These are phyloP conservation scores for Kwoniella bestiolae DNA, from an alignment of 768 basidiomycete genomes.

Conservation along the genomic window DNA sequence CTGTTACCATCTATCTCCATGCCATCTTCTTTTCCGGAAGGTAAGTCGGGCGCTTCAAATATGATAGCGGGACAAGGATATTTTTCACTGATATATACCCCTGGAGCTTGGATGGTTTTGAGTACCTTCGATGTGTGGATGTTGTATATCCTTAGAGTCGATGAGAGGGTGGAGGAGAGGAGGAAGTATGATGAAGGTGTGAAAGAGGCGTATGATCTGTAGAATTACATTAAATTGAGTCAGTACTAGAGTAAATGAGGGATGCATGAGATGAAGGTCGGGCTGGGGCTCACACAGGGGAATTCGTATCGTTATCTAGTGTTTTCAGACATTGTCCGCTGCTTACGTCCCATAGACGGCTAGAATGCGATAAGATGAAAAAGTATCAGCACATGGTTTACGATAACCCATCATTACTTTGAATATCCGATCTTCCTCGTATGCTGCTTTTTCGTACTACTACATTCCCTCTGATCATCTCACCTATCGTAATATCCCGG, in stretches of 20 bases:
- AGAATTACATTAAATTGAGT: slow-evolving; percentile 3
- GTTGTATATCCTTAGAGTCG: slow-evolving; percentile 92
- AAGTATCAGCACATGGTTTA: neutral
- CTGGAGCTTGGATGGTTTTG: slow-evolving; percentile 79
- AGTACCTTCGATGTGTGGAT: slow-evolving; percentile 86
- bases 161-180: slow-evolving; percentile 89
- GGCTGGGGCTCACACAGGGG: slow-evolving; percentile 75
- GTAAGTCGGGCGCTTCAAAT: slow-evolving; percentile 11
- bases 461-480: too few species aligned
- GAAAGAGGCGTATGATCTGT: slow-evolving; percentile 83
- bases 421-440: too few species aligned
- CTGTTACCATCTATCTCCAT: slow-evolving; percentile 58
- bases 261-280: neutral
- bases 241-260: neutral
- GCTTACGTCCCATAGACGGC: slow-evolving; percentile 96
- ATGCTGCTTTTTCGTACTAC: too few species aligned
- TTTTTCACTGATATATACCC: slow-evolving; percentile 73
- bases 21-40: slow-evolving; percentile 3
- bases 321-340: slow-evolving; percentile 98
- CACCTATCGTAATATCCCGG: too few species aligned
- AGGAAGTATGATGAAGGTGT: slow-evolving; percentile 91
- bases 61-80: slow-evolving; percentile 69
- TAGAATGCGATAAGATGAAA: slow-evolving; percentile 54
- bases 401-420: too few species aligned
- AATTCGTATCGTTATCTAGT: slow-evolving; percentile 86